A percentile compares a stretch with the other conserved stretches of the same genome.
These are phyloP conservation scores for Aspergillus ochraceoroseus DNA, from an alignment of 2,329 filamentous ascomycete genomes.

Conservation along the genomic window DNA sequence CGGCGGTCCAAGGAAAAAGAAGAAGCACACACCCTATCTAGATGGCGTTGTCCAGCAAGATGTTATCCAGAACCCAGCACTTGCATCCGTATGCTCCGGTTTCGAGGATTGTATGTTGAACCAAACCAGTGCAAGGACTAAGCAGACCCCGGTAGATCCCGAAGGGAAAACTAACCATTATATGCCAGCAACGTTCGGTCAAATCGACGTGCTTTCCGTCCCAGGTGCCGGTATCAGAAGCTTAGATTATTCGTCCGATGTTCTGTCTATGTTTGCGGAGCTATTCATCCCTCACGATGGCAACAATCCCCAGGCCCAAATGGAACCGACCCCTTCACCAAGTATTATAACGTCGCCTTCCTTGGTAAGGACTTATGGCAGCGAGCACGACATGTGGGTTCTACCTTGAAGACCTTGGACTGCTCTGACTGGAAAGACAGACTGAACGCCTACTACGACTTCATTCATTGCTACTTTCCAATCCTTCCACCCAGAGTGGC, in stretches of 20 bases:
- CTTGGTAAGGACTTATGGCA: slow-evolving; percentile 39
- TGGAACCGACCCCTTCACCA: slow-evolving; percentile 29
- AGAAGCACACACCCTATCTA: slow-evolving; percentile 25
- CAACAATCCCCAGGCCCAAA: slow-evolving; percentile 23
- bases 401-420: background rate
- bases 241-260: slow-evolving; percentile 37
- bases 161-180: slow-evolving; percentile 22
- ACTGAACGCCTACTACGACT: slow-evolving; percentile 46
- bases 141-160: background rate
- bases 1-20: slow-evolving; percentile 44
- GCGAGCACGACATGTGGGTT: slow-evolving; percentile 41
- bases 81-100: slow-evolving; percentile 22
- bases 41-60: slow-evolving; percentile 21
- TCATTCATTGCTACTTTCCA: slow-evolving; percentile 45
- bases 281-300: slow-evolving; percentile 30
- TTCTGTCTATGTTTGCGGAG: slow-evolving; percentile 38
- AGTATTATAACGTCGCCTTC: slow-evolving; percentile 26
- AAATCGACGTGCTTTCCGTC: slow-evolving; percentile 40
- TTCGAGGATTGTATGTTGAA: slow-evolving; percentile 34
- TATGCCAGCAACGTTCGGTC: slow-evolving; percentile 36
- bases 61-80: slow-evolving; percentile 20
- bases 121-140: background rate
- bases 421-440: slow-evolving; percentile 27
- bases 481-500: slow-evolving; percentile 40
- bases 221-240: slow-evolving; percentile 40